Base-by-base conservation (phyloP, 257 asterid genomes). In the Solanum ahanhuiri region DNA sequence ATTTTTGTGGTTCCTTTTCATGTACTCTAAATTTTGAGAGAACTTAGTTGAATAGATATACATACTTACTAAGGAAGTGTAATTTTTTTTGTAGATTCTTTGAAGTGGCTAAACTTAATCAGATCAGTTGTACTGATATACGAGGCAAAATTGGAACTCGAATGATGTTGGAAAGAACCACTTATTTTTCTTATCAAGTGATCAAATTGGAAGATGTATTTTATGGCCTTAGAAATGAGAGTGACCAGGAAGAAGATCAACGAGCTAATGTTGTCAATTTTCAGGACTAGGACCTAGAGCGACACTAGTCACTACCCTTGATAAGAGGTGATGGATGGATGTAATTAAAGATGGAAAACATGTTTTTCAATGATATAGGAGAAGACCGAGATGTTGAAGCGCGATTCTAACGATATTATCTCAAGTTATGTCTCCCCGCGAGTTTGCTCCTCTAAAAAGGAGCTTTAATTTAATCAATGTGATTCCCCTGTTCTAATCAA, bases 181-280 rank as follows among this genome's bases (percentile, higher is more conserved):
- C 23, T 17, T 94, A 94, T 87, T 93, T 91, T 67, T 97, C 91
- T 18, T 93, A 92, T 77, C 86, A 93, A 43, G 95, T 92, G 73
- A 91, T 87, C 34, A 89, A 88, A 90, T 87, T 30, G 20, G n/a
- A 63, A 12, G 48, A 45, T 22, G 23, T 20, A 3, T 11, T 15
- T 14, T 37, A 45, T 81, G 91, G 92, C n/a, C 76, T 89, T 77
- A 83, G 85, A 87, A 48, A 31, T 18, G 30, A 72, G 51, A 58
- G 67, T 20, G 67, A 58, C 67, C 25, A 58, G 3, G 67, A 20
- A 7, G 9, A 3, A 20, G 51, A 20, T 15, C 9, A 10, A 72
- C 81, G 66, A 58, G 25, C 66, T 18, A 20, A 20, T 6, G 66
- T 20, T 58, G 67, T 58, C 25, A 9, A n/a, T 58, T 58, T 22